phyloP scores from a whole-genome alignment of 805 yeast genomes.

The Wickerhamiella slavikovae region DNA sequence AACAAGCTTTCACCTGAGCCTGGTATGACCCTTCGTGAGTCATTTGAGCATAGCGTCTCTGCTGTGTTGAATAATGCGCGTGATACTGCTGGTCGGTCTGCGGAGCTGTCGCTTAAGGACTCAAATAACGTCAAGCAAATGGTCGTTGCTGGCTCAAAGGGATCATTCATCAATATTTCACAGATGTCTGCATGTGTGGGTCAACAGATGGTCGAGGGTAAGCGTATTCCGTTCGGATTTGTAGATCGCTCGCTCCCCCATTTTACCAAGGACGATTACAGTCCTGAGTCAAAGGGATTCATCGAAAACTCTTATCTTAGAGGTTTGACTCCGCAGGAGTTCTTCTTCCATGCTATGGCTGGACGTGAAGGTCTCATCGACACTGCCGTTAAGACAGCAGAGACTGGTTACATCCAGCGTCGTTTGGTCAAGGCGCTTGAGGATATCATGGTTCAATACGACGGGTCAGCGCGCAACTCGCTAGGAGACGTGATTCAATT shows the following conservation, averaged over 20 bases:
- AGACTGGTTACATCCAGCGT: conserved; percentile 96
- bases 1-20: conserved; percentile 85
- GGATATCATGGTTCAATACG: conserved; percentile 95
- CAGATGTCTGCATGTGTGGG: conserved; percentile 99
- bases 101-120: conserved; percentile 89
- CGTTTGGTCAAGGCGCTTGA: conserved; percentile 92
- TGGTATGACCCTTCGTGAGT: conserved; percentile 98
- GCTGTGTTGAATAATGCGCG: conserved; percentile 93
- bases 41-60: conserved; percentile 92
- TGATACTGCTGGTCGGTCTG: conserved; percentile 97
- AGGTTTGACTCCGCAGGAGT: conserved; percentile 97
- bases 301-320: conserved; percentile 92
- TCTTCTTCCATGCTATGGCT: conserved; percentile 99
- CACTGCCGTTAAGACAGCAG: conserved; percentile 98
- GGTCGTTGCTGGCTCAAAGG: conserved; percentile 98
- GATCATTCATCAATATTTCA: conserved; percentile 95
- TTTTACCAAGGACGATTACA: conserved; percentile 93
- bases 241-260: conserved; percentile 93
- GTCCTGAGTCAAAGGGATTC: conserved; percentile 96
- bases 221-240: conserved; percentile 95
- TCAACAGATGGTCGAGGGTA: conserved; percentile 98
- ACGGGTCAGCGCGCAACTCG: conserved; percentile 95
- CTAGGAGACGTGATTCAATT: conserved; percentile 92
- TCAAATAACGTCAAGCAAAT: conserved; percentile 93
- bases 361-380: conserved; percentile 99